These are phyloP conservation scores for Pichia sp. DNA, from an alignment of 1,139 yeast genomes.

Conservation along the genomic window DNA sequence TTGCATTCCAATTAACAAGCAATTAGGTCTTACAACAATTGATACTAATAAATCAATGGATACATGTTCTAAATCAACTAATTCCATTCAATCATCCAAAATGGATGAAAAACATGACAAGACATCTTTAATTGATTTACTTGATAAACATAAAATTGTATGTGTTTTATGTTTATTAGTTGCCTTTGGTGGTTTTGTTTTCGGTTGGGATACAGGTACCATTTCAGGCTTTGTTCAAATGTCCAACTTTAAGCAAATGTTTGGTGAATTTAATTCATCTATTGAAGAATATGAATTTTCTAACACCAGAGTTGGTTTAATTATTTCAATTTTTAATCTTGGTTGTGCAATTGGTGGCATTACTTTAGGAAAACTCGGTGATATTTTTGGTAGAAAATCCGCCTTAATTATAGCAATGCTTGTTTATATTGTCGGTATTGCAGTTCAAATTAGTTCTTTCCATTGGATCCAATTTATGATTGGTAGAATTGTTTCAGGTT, in stretches of 20 bases:
- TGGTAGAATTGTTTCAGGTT: slow-evolving; percentile 60
- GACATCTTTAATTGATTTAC: not conserved
- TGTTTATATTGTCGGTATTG: slow-evolving; percentile 54
- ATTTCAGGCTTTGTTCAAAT: slow-evolving; percentile 71
- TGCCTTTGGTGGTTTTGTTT: slow-evolving; percentile 62
- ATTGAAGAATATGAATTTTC: slow-evolving; percentile 30
- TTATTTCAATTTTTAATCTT: slow-evolving; percentile 60
- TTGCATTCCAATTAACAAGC: no score
- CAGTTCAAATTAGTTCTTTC: slow-evolving; percentile 53
- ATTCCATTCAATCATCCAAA: not conserved
- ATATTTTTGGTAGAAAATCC: slow-evolving; percentile 53
- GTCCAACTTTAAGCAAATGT: slow-evolving; percentile 50
- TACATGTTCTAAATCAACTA: not conserved
- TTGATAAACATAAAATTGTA: slow-evolving; percentile 8
- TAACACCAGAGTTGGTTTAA: slow-evolving; percentile 47
- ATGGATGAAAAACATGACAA: not conserved
- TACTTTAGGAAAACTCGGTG: slow-evolving; percentile 48
- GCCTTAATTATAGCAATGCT: slow-evolving; percentile 48
- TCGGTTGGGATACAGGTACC: slow-evolving; percentile 75
- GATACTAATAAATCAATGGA: no score
- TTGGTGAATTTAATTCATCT: slow-evolving; percentile 39
- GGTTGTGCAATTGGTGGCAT: slow-evolving; percentile 70
- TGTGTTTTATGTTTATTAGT: slow-evolving; percentile 17
- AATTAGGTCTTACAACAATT: no score
- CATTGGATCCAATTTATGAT: slow-evolving; percentile 48